Evolutionary conservation across 2,329 filamentous ascomycete genomes (phyloP).

Genomic region (Botryotinia narcissicola): DNA sequence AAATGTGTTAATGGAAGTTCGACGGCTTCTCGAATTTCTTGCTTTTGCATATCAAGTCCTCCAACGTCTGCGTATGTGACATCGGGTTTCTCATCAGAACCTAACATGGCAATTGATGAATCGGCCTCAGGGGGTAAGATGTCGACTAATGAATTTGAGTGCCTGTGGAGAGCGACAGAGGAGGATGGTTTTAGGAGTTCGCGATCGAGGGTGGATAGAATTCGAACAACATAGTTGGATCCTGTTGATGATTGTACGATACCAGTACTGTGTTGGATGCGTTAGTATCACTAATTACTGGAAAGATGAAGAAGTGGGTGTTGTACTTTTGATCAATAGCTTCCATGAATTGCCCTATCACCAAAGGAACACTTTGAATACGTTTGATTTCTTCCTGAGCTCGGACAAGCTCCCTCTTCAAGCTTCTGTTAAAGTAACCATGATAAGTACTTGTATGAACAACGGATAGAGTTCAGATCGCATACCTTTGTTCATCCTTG

Average conservation of each 20-base stretch:
- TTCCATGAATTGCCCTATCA: slow-evolving; percentile 99
- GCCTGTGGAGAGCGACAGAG: slow-evolving; percentile 93
- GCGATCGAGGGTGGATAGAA: slow-evolving; percentile 95
- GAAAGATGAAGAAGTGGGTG: background rate
- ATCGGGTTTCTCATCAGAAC: slow-evolving; percentile 94
- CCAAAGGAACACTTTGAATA: slow-evolving; percentile 95
- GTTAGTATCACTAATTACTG: slow-evolving; percentile 26
- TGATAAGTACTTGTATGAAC: background rate
- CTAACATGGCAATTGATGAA: slow-evolving; percentile 97
- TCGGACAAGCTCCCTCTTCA: slow-evolving; percentile 95
- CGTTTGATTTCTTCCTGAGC: slow-evolving; percentile 99
- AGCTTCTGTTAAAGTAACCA: slow-evolving; percentile 56
- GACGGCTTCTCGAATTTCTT: slow-evolving; percentile 96
- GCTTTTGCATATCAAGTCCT: slow-evolving; percentile 99
- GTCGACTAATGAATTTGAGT: slow-evolving; percentile 97
- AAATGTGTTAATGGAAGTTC: slow-evolving; percentile 97
- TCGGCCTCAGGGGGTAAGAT: slow-evolving; percentile 98
- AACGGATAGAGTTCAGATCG: slow-evolving; percentile 4
- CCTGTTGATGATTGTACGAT: slow-evolving; percentile 98
- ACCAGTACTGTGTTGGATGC: slow-evolving; percentile 65
- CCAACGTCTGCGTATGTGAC: slow-evolving; percentile 97
- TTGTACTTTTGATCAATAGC: slow-evolving; percentile 97
- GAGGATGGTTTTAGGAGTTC: slow-evolving; percentile 97
- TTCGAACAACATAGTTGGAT: slow-evolving; percentile 98
- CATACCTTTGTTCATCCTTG: slow-evolving; percentile 95